Percentiles rank a stretch among this genome's conserved stretches.
phyloP scores from a whole-genome alignment of 1,284 basidiomycete genomes.

The Exobasidium rhododendri region DNA sequence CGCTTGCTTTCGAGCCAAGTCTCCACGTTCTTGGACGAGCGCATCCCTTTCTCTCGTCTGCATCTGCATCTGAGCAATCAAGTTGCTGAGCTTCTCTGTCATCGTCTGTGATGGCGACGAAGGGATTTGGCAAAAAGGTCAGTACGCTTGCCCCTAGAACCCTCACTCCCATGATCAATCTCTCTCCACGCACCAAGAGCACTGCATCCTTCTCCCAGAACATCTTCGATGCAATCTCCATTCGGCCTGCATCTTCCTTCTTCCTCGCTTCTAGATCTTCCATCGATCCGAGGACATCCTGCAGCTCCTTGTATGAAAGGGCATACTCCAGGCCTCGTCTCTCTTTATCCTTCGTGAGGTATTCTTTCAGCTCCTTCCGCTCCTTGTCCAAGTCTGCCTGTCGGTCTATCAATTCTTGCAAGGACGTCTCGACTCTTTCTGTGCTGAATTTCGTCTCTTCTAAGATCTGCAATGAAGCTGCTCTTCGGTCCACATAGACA shows the following conservation, averaged over 20 bases:
- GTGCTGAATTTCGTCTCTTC: constrained; percentile 83
- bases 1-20: constrained; percentile 62
- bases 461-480: constrained; percentile 92
- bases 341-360: constrained; percentile 90
- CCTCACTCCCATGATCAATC: neutral
- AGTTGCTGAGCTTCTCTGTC: neutral
- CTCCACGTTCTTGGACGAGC: constrained; percentile 66
- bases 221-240: constrained; percentile 73
- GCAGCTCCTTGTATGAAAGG: constrained; percentile 82
- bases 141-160: neutral
- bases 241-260: constrained; percentile 70
- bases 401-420: constrained; percentile 86
- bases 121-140: neutral
- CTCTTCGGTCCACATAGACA: constrained; percentile 90
- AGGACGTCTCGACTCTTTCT: constrained; percentile 81
- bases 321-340: constrained; percentile 93
- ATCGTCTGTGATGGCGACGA: neutral
- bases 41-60: constrained; percentile 71
- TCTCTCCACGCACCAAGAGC: constrained; percentile 64
- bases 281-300: constrained; percentile 68
- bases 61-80: neutral
- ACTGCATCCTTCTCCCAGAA: constrained; percentile 79
- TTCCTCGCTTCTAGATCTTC: constrained; percentile 66
- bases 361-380: constrained; percentile 95
- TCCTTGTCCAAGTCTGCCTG: constrained; percentile 90